Base-by-base conservation (phyloP, 2,329 filamentous ascomycete species). In the Calonectria pauciramosa region DNA sequence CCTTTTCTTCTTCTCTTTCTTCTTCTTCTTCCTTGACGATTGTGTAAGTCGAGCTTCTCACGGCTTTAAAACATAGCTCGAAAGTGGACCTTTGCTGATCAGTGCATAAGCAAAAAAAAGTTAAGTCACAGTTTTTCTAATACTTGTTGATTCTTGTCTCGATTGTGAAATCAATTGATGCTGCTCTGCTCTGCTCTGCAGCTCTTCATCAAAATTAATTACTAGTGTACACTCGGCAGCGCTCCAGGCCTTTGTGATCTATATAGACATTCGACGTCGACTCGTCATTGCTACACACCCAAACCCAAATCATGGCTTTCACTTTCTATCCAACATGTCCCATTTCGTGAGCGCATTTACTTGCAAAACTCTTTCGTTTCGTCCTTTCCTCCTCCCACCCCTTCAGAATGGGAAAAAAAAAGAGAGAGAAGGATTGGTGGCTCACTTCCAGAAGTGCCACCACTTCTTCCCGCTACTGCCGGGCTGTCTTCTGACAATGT, bases 381-480 rank as follows among this genome's bases (percentile, higher is more conserved):
- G 11, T 10, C 44, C n/a, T 41, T 16, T 20, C 38, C n/a, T n/a
- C n/a, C n/a, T n/a, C n/a, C n/a, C n/a, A n/a, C n/a, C n/a, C n/a
- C n/a, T n/a, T 63, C 36, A 63, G 10, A 41, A n/a, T 38, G 38
- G 44, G 8, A 18, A 41, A 60, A 18, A 34, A 38, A 7, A 13
- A 3, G 14, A 34, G 34, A 11, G 20, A n/a, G n/a, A 3, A 13
- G 20, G n/a, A 47, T 23, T 23, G 32, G 34, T 20, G 56, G 56
- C 26, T 36, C 68, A 83, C 82, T 85, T 88, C 91, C 92, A 93
- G 80, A 93, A 93, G 82, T 89, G 89, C 90, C 91, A 93, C 84
- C 90, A 89, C 49, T 85, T 83, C 72, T 81, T 82, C 68, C 82
- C 83, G 11, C 79, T 80, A 18, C 78, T 80, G 30, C 30, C 30